phyloP scores from a whole-genome alignment of 225 moss, liverwort and hornwort species.

The Ulota crispa region DNA sequence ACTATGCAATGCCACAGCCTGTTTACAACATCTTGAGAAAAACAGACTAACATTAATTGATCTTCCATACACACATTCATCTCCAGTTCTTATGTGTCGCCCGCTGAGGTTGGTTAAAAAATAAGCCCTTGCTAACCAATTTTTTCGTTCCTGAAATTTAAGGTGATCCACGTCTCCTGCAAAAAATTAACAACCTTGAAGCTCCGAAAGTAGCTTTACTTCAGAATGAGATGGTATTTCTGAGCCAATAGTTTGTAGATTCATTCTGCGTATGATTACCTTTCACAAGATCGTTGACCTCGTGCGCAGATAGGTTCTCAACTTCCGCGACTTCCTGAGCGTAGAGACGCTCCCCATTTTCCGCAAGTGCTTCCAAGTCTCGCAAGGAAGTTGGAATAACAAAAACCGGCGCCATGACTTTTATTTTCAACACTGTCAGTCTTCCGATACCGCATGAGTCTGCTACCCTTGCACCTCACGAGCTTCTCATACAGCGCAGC shows the following conservation, averaged over 20 bases:
- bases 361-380: constrained; percentile 47
- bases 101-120: background rate
- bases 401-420: constrained; percentile 46
- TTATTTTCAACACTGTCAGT: background rate
- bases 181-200: background rate
- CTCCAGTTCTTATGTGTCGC: background rate
- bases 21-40: constrained; percentile 1
- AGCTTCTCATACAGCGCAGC: constrained; percentile 37
- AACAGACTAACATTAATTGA: background rate
- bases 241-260: background rate
- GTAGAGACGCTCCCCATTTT: constrained; percentile 42
- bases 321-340: constrained; percentile 51
- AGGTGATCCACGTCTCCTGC: background rate
- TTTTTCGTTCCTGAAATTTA: background rate
- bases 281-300: constrained; percentile 59
- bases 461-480: constrained; percentile 15
- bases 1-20: background rate
- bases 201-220: background rate
- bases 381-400: constrained; percentile 48
- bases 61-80: background rate
- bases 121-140: background rate
- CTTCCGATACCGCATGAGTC: constrained; percentile 9
- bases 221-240: background rate
- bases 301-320: constrained; percentile 41
- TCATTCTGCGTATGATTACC: constrained; percentile 29